These are phyloP conservation scores for Phytophthora aleatoria DNA, from an alignment of 352 stramenopile species.

Conservation along the genomic window DNA sequence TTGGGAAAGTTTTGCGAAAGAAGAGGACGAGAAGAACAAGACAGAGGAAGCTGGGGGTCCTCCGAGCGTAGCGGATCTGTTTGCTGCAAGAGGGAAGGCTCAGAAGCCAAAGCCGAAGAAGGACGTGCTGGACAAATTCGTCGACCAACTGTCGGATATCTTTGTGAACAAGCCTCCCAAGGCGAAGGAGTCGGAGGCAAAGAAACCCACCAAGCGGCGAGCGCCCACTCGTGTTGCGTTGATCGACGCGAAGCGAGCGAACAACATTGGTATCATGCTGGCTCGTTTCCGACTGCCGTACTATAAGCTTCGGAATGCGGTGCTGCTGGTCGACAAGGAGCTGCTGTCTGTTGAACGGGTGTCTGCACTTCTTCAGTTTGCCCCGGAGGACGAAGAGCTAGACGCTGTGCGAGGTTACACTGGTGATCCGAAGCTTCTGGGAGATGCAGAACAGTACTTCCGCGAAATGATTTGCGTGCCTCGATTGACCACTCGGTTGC, in stretches of 20 bases:
- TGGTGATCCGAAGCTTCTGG: constrained; percentile 72
- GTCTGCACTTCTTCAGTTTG: constrained; percentile 79
- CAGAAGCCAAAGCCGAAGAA: constrained; percentile 35
- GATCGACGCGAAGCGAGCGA: constrained; percentile 84
- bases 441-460: constrained; percentile 86
- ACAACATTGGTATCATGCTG: constrained; percentile 90
- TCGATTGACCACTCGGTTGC: constrained; percentile 64
- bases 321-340: constrained; percentile 83
- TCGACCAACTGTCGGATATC: constrained; percentile 68
- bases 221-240: constrained; percentile 75
- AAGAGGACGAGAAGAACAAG: constrained; percentile 32
- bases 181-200: constrained; percentile 47
- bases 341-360: constrained; percentile 75
- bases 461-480: constrained; percentile 68
- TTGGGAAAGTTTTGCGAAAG: constrained; percentile 69
- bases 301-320: constrained; percentile 72
- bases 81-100: constrained; percentile 37
- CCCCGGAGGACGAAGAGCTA: constrained; percentile 72
- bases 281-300: constrained; percentile 85
- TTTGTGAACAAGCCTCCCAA: constrained; percentile 86
- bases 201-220: constrained; percentile 66
- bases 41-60: constrained; percentile 12
- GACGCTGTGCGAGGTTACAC: constrained; percentile 67
- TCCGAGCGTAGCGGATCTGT: constrained; percentile 43
- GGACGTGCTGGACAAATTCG: constrained; percentile 65